phyloP scores from a whole-genome alignment of 371 early-diverging fungal species.

The Actinomucor elegans region DNA sequence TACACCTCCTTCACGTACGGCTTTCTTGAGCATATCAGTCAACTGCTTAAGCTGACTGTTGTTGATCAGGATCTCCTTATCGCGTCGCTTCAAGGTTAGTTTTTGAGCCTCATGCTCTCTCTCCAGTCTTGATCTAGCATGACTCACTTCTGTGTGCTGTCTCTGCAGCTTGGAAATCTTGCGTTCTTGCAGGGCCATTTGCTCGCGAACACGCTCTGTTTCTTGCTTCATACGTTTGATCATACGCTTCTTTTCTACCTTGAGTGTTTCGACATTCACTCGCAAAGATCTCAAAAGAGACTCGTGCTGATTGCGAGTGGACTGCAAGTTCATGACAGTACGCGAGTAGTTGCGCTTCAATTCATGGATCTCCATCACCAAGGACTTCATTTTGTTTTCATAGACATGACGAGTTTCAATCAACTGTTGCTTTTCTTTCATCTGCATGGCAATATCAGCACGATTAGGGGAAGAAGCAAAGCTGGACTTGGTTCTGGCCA shows the following conservation, averaged over 20 bases:
- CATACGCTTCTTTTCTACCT: constrained; percentile 79
- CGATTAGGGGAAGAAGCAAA: constrained; percentile 23
- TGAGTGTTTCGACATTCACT: constrained; percentile 63
- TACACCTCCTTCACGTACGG: constrained; percentile 48
- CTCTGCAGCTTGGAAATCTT: constrained; percentile 73
- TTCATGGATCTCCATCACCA: constrained; percentile 72
- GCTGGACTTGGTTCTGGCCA: constrained; percentile 43
- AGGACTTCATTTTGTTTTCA: constrained; percentile 70
- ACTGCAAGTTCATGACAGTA: constrained; percentile 54
- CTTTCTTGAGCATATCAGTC: constrained; percentile 51
- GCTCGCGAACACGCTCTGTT: constrained; percentile 66
- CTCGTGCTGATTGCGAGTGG: constrained; percentile 57
- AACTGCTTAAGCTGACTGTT: constrained; percentile 56
- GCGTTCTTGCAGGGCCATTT: constrained; percentile 65
- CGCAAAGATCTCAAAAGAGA: constrained; percentile 51
- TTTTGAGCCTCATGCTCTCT: constrained; percentile 69
- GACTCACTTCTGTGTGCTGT: constrained; percentile 65
- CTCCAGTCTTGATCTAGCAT: constrained; percentile 69
- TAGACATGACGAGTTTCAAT: constrained; percentile 54
- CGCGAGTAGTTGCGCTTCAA: constrained; percentile 63
- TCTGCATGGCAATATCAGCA: constrained; percentile 23
- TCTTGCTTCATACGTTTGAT: constrained; percentile 80
- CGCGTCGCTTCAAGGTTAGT: constrained; percentile 53
- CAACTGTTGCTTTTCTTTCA: constrained; percentile 44
- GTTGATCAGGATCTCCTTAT: constrained; percentile 57